Conservation (phyloP, 2,329 filamentous ascomycete species). For the Cordyceps farinosa region DNA sequence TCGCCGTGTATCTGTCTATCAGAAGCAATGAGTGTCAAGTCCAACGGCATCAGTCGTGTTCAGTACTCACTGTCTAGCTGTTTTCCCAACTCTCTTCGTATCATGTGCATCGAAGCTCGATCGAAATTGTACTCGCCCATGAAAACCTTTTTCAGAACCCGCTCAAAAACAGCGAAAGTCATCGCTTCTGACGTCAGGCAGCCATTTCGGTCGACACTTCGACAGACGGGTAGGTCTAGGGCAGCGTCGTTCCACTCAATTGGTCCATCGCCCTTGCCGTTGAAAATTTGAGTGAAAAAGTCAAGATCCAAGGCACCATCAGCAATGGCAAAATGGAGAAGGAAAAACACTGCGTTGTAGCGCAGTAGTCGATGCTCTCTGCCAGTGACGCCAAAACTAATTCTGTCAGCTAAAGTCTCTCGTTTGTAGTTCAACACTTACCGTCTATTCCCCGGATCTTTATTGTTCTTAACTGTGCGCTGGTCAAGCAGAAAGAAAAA, state of each 20-base stretch:
- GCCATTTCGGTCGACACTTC: constrained; percentile 2
- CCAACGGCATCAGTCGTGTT: neutral
- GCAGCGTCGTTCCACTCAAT: constrained; percentile 2
- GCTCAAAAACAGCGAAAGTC: neutral
- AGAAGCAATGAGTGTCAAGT: neutral
- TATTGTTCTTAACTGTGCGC: constrained; percentile 2
- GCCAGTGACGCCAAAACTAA: constrained; percentile 1
- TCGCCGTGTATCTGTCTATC: constrained; percentile 8
- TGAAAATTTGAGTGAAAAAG: neutral
- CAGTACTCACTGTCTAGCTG: constrained; percentile 3
- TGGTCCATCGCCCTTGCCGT: constrained; percentile 6
- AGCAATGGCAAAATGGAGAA: constrained; percentile 14
- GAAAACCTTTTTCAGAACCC: constrained; percentile 6
- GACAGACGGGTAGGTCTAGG: neutral
- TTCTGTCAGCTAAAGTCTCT: neutral
- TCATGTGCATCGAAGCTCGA: constrained; percentile 2
- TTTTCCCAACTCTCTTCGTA: constrained; percentile 7
- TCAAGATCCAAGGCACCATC: constrained; percentile 12
- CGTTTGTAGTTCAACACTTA: neutral
- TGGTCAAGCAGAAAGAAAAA: constrained; percentile 4
- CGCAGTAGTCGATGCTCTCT: constrained; percentile 10
- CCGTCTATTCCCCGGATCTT: neutral
- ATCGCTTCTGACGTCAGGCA: constrained; percentile 1
- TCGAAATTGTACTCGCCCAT: constrained; percentile 1
- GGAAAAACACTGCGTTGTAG: constrained; percentile 8